phyloP scores from a whole-genome alignment of 371 early-diverging fungal species.

The Scutellospora calospora region DNA sequence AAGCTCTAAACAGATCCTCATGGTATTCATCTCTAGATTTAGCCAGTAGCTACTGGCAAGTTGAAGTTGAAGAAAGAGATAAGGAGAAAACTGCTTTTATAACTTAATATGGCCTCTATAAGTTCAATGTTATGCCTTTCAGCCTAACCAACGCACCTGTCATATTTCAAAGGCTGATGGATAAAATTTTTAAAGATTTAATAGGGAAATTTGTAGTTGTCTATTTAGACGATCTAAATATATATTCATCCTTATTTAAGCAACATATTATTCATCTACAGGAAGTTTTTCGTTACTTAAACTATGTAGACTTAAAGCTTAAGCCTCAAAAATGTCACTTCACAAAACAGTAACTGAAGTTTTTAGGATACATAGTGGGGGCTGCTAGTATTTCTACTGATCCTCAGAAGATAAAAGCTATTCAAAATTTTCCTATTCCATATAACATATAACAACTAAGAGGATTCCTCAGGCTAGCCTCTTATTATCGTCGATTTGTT shows the following conservation, averaged over 20 bases:
- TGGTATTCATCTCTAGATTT: slow-evolving; percentile 52
- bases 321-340: slow-evolving; percentile 36
- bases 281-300: not conserved
- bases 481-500: slow-evolving; percentile 57
- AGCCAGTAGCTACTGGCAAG: slow-evolving; percentile 39
- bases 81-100: slow-evolving; percentile 17
- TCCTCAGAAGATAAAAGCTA: not conserved
- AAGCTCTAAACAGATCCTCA: not conserved
- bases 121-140: slow-evolving; percentile 41
- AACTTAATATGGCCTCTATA: not conserved
- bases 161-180: slow-evolving; percentile 53
- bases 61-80: slow-evolving; percentile 41
- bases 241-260: too few species aligned
- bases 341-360: not conserved
- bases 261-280: slow-evolving; percentile 30
- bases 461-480: slow-evolving; percentile 53
- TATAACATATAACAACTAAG: slow-evolving; percentile 53
- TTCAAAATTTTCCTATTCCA: slow-evolving; percentile 43
- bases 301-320: not conserved
- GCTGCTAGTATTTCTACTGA: slow-evolving; percentile 35
- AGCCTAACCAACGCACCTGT: slow-evolving; percentile 42
- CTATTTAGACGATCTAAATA: too few species aligned
- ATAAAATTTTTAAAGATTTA: slow-evolving; percentile 50
- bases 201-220: too few species aligned
- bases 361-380: slow-evolving; percentile 28